Base-by-base conservation (phyloP, 2,329 filamentous ascomycete species). In the Didymella keratinophila region DNA sequence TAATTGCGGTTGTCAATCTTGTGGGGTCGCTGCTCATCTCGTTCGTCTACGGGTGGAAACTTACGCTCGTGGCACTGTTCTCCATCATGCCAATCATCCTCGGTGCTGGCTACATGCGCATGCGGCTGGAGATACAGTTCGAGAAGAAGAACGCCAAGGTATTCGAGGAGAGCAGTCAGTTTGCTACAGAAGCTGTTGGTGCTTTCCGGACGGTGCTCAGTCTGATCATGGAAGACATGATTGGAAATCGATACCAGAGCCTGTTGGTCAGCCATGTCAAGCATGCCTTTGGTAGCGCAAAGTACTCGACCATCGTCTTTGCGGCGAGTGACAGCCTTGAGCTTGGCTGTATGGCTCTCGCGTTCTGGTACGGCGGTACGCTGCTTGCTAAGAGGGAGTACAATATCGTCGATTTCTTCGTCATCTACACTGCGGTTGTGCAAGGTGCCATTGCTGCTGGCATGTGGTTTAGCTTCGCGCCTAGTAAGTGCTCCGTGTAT, bases 31-130 rank as follows among this genome's bases (percentile, higher is more conserved):
- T 91, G 14, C 79, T 83, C 42, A 89, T 93, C 50, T 83, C 88
- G 1, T 92, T 91, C 67, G 80, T 83, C 4, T 92, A 89, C 71
- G 88, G 89, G 1, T 93, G 91, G 91, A 93, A 92, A 72, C 80
- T 94, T 9, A 86, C 88, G 0, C 77, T 92, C 0, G 87, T 93
- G 0, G 83, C 85, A 0, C 78, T 87, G 9, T 89, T 86, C 65
- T 85, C 89, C 1, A 78, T 80, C 0, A 71, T 85, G 52, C 84
- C 84, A 1, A 73, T 82, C 8, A 80, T 85, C 3, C 74, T 86
- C 8, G 63, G 73, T 4, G 80, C 82, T 11, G 81, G 80, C 2
- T 86, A 80, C 60, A 74, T 81, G 61, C 79, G 84, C 12, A 75
- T 87, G 42, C 76, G 80, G n/a, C 79, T 83, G 64, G 88, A 90